These are phyloP conservation scores for Triadica sebifera DNA, from an alignment of 345 rosid species.

Conservation along the genomic window DNA sequence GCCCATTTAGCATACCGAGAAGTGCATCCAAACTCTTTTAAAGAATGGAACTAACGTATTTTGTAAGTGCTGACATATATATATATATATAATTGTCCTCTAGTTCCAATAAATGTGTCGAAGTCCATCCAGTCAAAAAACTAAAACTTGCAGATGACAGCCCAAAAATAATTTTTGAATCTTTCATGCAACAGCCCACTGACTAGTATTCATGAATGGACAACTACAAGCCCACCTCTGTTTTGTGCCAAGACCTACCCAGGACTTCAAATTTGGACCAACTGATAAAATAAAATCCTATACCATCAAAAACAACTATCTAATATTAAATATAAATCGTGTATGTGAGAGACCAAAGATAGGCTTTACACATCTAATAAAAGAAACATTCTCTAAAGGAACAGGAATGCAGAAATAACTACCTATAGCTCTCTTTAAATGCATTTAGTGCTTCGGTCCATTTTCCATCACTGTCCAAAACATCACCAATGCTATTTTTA, in stretches of 20 bases:
- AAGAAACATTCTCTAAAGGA: conserved; percentile 5
- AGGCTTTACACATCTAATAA: background rate
- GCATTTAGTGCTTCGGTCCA: conserved; percentile 72
- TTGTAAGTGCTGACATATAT: background rate
- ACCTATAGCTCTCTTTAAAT: conserved; percentile 82
- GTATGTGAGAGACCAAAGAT: background rate
- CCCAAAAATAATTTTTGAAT: background rate
- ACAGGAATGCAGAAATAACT: conserved; percentile 2
- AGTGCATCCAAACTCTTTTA: background rate
- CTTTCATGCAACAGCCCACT: background rate
- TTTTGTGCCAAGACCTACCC: background rate
- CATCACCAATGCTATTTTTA: conserved; percentile 74
- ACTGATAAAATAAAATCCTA: background rate
- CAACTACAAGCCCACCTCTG: background rate
- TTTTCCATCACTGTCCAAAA: conserved; percentile 67
- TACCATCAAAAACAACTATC: background rate
- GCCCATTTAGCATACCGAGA: background rate
- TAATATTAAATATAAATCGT: background rate
- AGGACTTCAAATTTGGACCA: background rate
- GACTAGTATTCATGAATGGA: background rate
- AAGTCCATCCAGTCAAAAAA: background rate
- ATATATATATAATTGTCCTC: too few species aligned
- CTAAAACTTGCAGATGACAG: background rate
- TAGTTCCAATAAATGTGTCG: background rate
- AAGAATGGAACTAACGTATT: background rate